Conservation (phyloP, 202 grass and related monocot genomes). For the Musa balbisiana region DNA sequence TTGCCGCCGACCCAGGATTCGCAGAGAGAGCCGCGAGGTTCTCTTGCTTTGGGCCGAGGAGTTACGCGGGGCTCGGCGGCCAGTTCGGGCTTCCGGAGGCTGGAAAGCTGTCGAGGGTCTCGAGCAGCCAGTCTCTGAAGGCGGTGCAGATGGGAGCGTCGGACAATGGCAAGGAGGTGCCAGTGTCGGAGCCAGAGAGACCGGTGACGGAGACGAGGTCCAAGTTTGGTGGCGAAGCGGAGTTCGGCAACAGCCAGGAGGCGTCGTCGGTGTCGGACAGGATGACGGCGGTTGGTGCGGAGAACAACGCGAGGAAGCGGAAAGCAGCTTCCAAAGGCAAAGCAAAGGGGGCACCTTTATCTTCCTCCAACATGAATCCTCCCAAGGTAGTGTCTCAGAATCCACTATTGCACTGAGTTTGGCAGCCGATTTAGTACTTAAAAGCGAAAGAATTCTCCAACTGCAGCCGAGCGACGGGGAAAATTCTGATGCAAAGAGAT, state of each 20-base stretch:
- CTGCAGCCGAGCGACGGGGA: background rate
- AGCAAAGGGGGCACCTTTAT: conserved; percentile 7
- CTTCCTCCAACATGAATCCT: background rate
- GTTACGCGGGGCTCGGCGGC: conserved; percentile 1
- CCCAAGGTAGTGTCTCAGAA: background rate
- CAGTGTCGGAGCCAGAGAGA: background rate
- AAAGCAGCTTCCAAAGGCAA: conserved; percentile 29
- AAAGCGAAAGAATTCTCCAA: too few relatives aligned
- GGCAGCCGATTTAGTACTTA: too few relatives aligned
- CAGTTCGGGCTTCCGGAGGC: conserved; percentile 9
- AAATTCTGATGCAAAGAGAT: conserved; percentile 3
- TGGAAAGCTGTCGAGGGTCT: background rate
- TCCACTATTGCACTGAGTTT: too few relatives aligned
- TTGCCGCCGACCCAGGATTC: conserved; percentile 25
- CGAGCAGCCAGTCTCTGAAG: background rate
- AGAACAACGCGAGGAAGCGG: conserved; percentile 49
- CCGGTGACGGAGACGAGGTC: background rate
- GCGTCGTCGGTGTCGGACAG: background rate
- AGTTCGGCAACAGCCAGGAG: background rate
- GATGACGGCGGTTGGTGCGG: background rate
- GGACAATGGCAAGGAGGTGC: conserved; percentile 8
- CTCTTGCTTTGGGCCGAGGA: conserved; percentile 24
- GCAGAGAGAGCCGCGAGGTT: conserved; percentile 32
- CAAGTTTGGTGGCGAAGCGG: background rate
- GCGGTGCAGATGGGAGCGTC: background rate